phyloP scores from a whole-genome alignment of 148 eudicot genomes.

The Camellia japonica region DNA sequence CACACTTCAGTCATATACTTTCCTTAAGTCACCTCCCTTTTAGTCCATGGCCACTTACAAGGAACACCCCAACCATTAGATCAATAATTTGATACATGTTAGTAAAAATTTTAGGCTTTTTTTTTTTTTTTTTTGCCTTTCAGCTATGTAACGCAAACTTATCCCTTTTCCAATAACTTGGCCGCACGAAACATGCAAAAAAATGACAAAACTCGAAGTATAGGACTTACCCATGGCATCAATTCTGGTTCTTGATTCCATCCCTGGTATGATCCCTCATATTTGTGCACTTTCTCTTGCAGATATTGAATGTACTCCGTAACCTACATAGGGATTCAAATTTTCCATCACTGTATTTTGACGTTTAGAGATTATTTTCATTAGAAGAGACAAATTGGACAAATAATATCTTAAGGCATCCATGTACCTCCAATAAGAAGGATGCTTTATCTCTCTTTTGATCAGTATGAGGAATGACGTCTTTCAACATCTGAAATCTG shows the following conservation, averaged over 20 bases:
- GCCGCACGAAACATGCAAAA: neutral
- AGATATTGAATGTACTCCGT: slow-evolving; percentile 80
- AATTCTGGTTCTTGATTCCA: slow-evolving; percentile 64
- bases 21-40: neutral
- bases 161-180: neutral
- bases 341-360: neutral
- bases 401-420: neutral
- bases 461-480: slow-evolving; percentile 72
- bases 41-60: neutral
- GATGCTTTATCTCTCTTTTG: slow-evolving; percentile 96
- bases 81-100: neutral
- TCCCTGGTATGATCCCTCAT: slow-evolving; percentile 70
- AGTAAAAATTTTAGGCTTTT: neutral
- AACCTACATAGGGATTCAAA: slow-evolving; percentile 43
- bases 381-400: neutral
- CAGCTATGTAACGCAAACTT: neutral
- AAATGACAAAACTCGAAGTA: neutral
- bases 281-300: slow-evolving; percentile 77
- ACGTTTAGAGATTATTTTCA: neutral
- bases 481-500: slow-evolving; percentile 92
- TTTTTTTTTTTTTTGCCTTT: neutral
- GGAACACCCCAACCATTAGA: neutral
- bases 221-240: slow-evolving; percentile 55
- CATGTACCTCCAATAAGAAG: slow-evolving; percentile 67
- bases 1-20: neutral